Evolutionary conservation across 2,329 filamentous ascomycete genomes (phyloP).

Genomic region (Podosphaera aphanis): DNA sequence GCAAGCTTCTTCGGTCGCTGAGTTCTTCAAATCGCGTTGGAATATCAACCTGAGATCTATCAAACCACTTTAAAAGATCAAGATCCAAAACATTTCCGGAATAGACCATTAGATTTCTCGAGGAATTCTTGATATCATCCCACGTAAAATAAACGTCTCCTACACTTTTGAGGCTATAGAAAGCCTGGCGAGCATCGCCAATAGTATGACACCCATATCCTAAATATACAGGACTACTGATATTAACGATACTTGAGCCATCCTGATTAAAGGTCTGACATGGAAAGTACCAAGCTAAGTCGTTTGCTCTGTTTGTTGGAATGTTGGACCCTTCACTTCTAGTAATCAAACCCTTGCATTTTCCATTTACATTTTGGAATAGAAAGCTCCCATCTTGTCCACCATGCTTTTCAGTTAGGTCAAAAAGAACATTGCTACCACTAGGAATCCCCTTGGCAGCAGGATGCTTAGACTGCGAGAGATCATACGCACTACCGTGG

Average conservation of each 20-base stretch:
- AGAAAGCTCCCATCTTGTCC: slow-evolving; percentile 91
- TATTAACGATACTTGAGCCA: slow-evolving; percentile 57
- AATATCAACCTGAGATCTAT: slow-evolving; percentile 51
- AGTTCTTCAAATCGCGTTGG: slow-evolving; percentile 62
- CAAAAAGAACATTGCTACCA: slow-evolving; percentile 62
- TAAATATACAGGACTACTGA: slow-evolving; percentile 48
- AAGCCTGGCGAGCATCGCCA: slow-evolving; percentile 38
- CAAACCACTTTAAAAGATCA: slow-evolving; percentile 74
- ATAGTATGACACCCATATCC: slow-evolving; percentile 84
- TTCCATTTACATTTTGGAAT: slow-evolving; percentile 95
- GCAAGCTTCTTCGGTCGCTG: slow-evolving; percentile 35
- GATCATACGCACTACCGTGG: slow-evolving; percentile 73
- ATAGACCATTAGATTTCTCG: slow-evolving; percentile 80
- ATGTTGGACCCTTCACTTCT: slow-evolving; percentile 47
- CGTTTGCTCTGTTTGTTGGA: slow-evolving; percentile 45
- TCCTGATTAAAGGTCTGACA: slow-evolving; percentile 85
- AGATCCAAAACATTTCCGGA: slow-evolving; percentile 84
- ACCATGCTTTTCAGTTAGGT: slow-evolving; percentile 56
- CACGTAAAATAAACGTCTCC: slow-evolving; percentile 93
- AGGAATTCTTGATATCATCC: slow-evolving; percentile 75
- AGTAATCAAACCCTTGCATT: slow-evolving; percentile 79
- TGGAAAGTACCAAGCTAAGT: slow-evolving; percentile 92
- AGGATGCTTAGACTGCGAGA: slow-evolving; percentile 56
- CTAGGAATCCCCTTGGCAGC: slow-evolving; percentile 52
- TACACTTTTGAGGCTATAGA: slow-evolving; percentile 46